Conservation (phyloP, 2,329 filamentous ascomycete genomes). For the Coniochaeta sp. region DNA sequence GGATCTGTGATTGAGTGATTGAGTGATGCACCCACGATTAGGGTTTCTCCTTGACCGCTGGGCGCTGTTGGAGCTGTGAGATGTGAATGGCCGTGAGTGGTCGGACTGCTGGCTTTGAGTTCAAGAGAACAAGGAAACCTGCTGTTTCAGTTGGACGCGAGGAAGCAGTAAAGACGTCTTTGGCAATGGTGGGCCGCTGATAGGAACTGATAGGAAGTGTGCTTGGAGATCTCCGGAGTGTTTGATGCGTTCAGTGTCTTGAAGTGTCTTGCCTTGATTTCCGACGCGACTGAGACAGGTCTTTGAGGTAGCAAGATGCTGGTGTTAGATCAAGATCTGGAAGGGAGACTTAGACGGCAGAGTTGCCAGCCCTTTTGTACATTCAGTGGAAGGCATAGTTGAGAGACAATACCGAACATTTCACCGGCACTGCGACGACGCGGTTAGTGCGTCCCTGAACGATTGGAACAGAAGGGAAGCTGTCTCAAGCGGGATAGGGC, state of each 20-base stretch:
- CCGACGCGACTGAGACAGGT: not conserved
- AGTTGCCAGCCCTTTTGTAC: too few relatives aligned
- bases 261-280: not conserved
- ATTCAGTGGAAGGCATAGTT: too few relatives aligned
- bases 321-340: too few relatives aligned
- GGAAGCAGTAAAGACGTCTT: too few relatives aligned
- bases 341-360: too few relatives aligned
- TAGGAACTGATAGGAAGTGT: too few relatives aligned
- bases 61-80: not conserved
- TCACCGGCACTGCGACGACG: not conserved
- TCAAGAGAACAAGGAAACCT: not conserved
- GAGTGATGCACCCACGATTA: too few relatives aligned
- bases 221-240: not conserved
- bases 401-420: not conserved
- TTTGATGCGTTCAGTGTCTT: too few relatives aligned
- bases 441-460: too few relatives aligned
- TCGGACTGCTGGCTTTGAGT: not conserved
- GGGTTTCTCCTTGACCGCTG: not conserved
- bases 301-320: too few relatives aligned
- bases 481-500: too few relatives aligned
- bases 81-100: not conserved
- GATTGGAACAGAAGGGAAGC: too few relatives aligned
- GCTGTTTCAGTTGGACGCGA: not conserved
- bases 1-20: constrained; percentile 1
- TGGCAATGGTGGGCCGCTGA: not conserved